Conservation (phyloP, 768 basidiomycete species). For the Mycena latifolia region DNA sequence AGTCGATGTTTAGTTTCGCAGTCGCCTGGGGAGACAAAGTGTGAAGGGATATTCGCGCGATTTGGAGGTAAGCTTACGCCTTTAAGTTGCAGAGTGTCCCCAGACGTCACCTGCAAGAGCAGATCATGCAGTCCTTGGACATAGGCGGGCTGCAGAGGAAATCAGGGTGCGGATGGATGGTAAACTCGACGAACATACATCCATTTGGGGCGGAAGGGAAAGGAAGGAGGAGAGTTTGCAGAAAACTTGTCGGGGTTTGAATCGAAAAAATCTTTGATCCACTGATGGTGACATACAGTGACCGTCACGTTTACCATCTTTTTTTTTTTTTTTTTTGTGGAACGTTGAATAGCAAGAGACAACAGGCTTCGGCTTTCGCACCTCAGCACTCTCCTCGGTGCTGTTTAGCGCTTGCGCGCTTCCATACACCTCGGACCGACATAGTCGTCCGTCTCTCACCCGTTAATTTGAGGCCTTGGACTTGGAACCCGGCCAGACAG, state of each 20-base stretch:
- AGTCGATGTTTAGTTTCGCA: conserved; percentile 89
- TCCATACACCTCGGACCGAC: no score
- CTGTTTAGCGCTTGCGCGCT: no score
- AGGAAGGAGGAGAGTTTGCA: conserved; percentile 36
- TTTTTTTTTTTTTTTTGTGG: no score
- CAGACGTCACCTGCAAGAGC: conserved; percentile 86
- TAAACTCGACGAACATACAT: conserved; percentile 55
- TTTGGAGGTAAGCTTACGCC: conserved; percentile 67
- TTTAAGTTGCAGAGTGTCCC: conserved; percentile 92
- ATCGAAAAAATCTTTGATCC: conserved; percentile 5
- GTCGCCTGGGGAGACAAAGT: conserved; percentile 75
- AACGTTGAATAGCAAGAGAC: no score
- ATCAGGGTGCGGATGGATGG: conserved; percentile 24
- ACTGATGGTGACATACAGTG: no score
- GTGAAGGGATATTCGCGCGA: conserved; percentile 22
- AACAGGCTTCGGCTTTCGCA: no score
- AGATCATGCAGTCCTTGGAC: conserved; percentile 88
- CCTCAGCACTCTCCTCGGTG: no score
- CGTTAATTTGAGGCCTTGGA: no score
- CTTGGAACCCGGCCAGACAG: no score
- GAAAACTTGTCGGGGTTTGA: conserved; percentile 28
- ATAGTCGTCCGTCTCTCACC: no score
- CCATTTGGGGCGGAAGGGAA: conserved; percentile 55
- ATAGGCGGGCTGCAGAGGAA: conserved; percentile 68
- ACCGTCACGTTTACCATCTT: no score